phyloP scores from a whole-genome alignment of 2,329 filamentous ascomycete species.

The Penicillium sclerotiorum region DNA sequence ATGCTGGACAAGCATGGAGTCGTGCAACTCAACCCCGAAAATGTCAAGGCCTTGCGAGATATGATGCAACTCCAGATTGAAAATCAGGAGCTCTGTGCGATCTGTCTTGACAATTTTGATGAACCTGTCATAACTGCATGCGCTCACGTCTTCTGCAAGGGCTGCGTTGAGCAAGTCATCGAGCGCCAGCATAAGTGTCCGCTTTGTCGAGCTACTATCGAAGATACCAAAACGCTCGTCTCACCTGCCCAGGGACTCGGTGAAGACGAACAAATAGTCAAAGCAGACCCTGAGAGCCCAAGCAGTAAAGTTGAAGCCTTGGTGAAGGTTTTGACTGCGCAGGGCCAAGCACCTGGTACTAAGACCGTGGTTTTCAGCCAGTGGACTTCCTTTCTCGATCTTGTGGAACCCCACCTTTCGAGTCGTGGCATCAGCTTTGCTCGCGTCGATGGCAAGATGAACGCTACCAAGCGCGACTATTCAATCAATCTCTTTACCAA shows the following conservation, averaged over 20 bases:
- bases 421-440: constrained; percentile 64
- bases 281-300: constrained; percentile 64
- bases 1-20: constrained; percentile 68
- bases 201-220: constrained; percentile 74
- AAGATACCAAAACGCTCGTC: constrained; percentile 64
- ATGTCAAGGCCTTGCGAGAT: constrained; percentile 70
- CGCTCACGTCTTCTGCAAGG: constrained; percentile 75
- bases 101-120: constrained; percentile 75
- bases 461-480: constrained; percentile 67
- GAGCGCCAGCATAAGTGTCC: constrained; percentile 78
- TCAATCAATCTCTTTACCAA: constrained; percentile 69
- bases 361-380: constrained; percentile 84
- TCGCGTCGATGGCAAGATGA: constrained; percentile 82
- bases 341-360: constrained; percentile 64
- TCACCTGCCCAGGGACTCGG: constrained; percentile 63
- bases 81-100: constrained; percentile 77
- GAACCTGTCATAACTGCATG: constrained; percentile 81
- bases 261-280: constrained; percentile 50
- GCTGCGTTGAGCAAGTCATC: constrained; percentile 75
- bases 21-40: constrained; percentile 72
- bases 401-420: constrained; percentile 70
- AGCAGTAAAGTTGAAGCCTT: constrained; percentile 84
- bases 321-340: constrained; percentile 72
- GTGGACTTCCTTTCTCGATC: constrained; percentile 76
- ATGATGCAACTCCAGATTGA: constrained; percentile 77